phyloP scores from a whole-genome alignment of 805 yeast genomes.

The Candida anglica region DNA sequence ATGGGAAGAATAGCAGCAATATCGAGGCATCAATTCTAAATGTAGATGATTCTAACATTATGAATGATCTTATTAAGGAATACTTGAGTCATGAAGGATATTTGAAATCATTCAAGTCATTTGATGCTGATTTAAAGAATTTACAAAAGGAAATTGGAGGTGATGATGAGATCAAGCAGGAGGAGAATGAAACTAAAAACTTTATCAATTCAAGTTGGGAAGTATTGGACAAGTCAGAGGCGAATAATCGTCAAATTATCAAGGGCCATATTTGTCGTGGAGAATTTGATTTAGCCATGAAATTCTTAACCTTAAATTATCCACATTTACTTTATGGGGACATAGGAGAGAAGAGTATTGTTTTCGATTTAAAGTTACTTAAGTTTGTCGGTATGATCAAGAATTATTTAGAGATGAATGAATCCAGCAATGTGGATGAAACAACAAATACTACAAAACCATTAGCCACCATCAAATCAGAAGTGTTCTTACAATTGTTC shows the following conservation, averaged over 20 bases:
- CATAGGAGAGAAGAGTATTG: slow-evolving; percentile 10
- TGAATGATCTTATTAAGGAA: slow-evolving; percentile 32
- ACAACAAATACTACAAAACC: neutral
- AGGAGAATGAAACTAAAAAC: neutral
- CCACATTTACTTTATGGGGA: slow-evolving; percentile 7
- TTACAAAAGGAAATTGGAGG: slow-evolving; percentile 13
- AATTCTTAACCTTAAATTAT: slow-evolving; percentile 18
- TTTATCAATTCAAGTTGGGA: too few species aligned
- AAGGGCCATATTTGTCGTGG: slow-evolving; percentile 16
- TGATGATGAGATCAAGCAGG: slow-evolving; percentile 8
- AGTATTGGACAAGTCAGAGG: slow-evolving; percentile 16
- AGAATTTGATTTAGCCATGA: slow-evolving; percentile 20
- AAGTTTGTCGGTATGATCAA: slow-evolving; percentile 20
- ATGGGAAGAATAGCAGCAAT: neutral
- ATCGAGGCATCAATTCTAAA: slow-evolving; percentile 19
- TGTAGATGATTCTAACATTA: slow-evolving; percentile 22
- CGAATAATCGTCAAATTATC: slow-evolving; percentile 19
- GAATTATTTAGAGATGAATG: slow-evolving; percentile 14
- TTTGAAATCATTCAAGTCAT: slow-evolving; percentile 30
- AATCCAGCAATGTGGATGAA: neutral
- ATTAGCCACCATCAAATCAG: slow-evolving; percentile 3
- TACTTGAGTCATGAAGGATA: slow-evolving; percentile 38
- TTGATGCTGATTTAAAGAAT: slow-evolving; percentile 25
- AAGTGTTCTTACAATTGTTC: slow-evolving; percentile 15
- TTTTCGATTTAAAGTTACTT: slow-evolving; percentile 23